Evolutionary conservation across 2,329 filamentous ascomycete species (phyloP), one percentile per base, ranked within the genome.

Genomic region (Hypoxylon sp.): DNA sequence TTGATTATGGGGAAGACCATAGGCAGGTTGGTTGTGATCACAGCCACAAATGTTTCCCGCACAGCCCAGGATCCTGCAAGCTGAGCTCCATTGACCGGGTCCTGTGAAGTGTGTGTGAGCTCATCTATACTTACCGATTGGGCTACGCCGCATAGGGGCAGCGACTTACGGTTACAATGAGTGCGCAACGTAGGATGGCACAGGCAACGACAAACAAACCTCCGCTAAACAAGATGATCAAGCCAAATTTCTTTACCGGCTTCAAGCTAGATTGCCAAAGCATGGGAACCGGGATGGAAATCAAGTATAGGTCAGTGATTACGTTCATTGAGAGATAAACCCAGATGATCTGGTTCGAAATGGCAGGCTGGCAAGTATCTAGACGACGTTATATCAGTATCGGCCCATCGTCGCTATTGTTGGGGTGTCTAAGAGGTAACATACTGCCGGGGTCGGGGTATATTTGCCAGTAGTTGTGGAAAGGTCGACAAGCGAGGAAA

Each of bases 241-340:
- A 77, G 0, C 78, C 80, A 13, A 78, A 70, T 64, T 83, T 84
- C 68, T 82, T 82, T 4, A 69, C 40, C 10, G 75, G 73, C 7
- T 74, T 78, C 69, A 83, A 75, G 6, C 70, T 78, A 3, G 80
- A 79, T 57, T 76, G 75, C 78, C 79, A 83, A 0, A 82, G 77
- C 77, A 89, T 85, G 1, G 87, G 87, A 3, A 88, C 79, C 0
- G 87, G 87, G 40, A 90, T 89, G 30, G 83, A 82, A 62, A 90
- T 85, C n/a, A 90, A 80, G 69, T 89, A 90, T 0, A 88, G 57
- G 70, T 90, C 88, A 2, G 88, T 90, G 1, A 79, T 71, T 2
- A 88, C 82, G 69, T 89, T 90, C 66, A 85, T 77, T 13, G 80
- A 77, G n/a, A 85, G 83, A 2, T 82, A 83, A 10, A 84, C 81